phyloP scores from a whole-genome alignment of 2,329 filamentous ascomycete species.

The Trichoderma atrobrunneum region DNA sequence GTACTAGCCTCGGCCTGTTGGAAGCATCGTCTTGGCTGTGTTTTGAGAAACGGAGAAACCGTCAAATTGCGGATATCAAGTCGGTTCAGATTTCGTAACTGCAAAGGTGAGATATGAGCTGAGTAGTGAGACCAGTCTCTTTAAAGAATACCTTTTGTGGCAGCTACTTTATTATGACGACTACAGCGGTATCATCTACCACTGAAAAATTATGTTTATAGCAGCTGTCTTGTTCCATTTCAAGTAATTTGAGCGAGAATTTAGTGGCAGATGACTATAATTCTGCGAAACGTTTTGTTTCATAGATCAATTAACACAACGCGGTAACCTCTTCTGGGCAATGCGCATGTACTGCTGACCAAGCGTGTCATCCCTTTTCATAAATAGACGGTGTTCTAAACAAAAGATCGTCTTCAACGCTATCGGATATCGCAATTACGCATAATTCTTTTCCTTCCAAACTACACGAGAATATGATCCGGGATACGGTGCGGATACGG shows the following conservation, averaged over 20 bases:
- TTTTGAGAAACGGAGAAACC: not conserved
- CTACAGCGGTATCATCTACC: not conserved
- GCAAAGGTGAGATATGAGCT: not conserved
- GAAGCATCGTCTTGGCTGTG: not conserved
- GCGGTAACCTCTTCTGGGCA: not conserved
- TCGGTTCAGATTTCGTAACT: not conserved
- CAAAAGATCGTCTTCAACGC: not conserved
- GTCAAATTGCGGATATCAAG: not conserved
- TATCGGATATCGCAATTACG: not conserved
- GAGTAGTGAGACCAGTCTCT: not conserved
- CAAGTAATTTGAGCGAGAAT: not conserved
- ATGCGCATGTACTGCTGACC: not conserved
- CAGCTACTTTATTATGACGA: not conserved
- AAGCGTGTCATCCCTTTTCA: not conserved
- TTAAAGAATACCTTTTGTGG: not conserved
- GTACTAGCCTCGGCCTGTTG: not conserved
- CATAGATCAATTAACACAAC: not conserved
- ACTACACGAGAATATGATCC: not conserved
- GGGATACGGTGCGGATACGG: conserved; percentile 8
- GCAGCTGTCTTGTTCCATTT: not conserved
- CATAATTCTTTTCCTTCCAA: not conserved
- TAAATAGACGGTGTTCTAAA: not conserved
- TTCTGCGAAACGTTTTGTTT: not conserved
- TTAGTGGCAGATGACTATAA: not conserved
- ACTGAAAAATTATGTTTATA: not conserved